phyloP scores from a whole-genome alignment of 192 early-diverging fungal species.

The Dissophora globulifera region DNA sequence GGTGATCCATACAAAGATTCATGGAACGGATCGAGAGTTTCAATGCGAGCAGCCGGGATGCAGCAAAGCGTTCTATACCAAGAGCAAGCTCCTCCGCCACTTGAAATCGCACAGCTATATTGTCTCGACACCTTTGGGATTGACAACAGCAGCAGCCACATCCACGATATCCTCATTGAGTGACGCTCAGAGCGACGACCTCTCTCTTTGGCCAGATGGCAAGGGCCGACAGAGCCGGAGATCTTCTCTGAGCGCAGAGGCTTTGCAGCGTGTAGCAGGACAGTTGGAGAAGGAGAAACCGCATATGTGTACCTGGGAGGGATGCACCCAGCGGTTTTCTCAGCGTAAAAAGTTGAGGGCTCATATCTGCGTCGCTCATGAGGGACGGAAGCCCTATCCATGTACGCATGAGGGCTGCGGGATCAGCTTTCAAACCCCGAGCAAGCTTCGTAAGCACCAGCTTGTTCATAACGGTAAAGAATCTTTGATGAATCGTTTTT shows the following conservation, averaged over 20 bases:
- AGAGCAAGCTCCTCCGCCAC: slow-evolving; percentile 53
- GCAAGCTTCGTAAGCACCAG: slow-evolving; percentile 52
- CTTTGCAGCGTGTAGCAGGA: slow-evolving; percentile 13
- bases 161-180: neutral
- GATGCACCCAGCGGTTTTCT: slow-evolving; percentile 43
- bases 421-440: slow-evolving; percentile 49
- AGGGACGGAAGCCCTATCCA: slow-evolving; percentile 50
- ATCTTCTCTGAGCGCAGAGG: slow-evolving; percentile 2
- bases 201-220: too few relatives aligned
- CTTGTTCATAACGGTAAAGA: slow-evolving; percentile 39
- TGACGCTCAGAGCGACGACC: neutral
- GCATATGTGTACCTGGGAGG: slow-evolving; percentile 53
- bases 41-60: slow-evolving; percentile 44
- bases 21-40: slow-evolving; percentile 26
- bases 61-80: slow-evolving; percentile 30
- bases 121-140: neutral
- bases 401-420: slow-evolving; percentile 50
- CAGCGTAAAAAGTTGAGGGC: slow-evolving; percentile 53
- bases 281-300: slow-evolving; percentile 22
- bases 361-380: slow-evolving; percentile 54
- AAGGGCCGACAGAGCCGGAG: neutral
- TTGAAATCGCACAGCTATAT: slow-evolving; percentile 32
- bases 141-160: neutral
- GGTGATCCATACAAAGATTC: slow-evolving; percentile 37
- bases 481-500: too few relatives aligned